phyloP scores from a whole-genome alignment of 352 stramenopile genomes.

The Pilasporangium apinafurcum region DNA sequence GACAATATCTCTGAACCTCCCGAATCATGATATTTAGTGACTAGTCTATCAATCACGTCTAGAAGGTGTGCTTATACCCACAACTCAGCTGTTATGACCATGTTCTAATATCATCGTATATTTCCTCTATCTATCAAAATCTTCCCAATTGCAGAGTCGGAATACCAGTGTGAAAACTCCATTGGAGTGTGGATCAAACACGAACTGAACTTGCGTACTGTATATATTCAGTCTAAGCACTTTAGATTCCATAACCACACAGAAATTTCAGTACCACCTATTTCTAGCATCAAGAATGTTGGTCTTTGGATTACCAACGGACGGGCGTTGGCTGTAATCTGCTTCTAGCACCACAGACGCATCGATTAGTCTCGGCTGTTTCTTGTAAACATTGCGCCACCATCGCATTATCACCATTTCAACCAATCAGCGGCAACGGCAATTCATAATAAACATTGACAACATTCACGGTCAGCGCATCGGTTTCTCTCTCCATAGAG shows the following conservation, averaged over 20 bases:
- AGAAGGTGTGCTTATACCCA: background rate
- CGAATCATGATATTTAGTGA: background rate
- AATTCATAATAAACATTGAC: background rate
- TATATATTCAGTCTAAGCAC: too few relatives aligned
- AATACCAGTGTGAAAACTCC: too few relatives aligned
- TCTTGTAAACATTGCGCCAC: constrained; percentile 2
- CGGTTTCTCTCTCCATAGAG: background rate
- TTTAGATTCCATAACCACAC: too few relatives aligned
- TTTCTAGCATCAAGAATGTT: too few relatives aligned
- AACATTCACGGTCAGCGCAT: background rate
- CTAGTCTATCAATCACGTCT: background rate
- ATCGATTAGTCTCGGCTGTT: background rate
- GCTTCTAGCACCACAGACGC: background rate
- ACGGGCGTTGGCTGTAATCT: background rate
- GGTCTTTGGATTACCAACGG: background rate
- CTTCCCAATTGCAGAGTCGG: too few relatives aligned
- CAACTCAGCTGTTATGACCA: background rate
- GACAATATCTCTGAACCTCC: background rate
- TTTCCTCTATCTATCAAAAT: background rate
- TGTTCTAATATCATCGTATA: background rate
- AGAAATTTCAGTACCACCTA: too few relatives aligned
- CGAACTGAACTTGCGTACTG: too few relatives aligned
- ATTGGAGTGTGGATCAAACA: too few relatives aligned
- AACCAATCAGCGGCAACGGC: background rate
- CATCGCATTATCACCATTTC: background rate